Percentiles rank a stretch among this genome's conserved stretches.
Conservation (phyloP, 176 grass and related monocot genomes). For the Cocos nucifera region DNA sequence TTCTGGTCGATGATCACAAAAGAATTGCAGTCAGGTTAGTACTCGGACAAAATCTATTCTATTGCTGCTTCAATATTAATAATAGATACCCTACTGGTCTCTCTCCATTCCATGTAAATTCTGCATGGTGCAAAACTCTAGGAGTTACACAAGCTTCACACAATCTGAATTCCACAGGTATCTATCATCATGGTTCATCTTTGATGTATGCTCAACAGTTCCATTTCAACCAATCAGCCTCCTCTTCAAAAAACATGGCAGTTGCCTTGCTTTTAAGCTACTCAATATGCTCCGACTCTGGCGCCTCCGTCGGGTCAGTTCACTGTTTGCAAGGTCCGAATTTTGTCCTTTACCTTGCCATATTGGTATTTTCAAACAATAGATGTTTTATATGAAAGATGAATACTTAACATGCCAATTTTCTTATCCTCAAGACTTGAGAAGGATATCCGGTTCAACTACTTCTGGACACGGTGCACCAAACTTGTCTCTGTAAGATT, state of each 20-base stretch:
- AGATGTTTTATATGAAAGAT: too few relatives aligned
- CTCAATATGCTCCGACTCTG: conserved; percentile 53
- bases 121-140: too few relatives aligned
- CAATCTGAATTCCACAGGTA: conserved; percentile 28
- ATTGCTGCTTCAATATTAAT: background rate
- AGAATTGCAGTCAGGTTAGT: conserved; percentile 51
- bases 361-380: too few relatives aligned
- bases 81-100: background rate
- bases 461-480: conserved; percentile 54
- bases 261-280: conserved; percentile 38
- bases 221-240: conserved; percentile 51
- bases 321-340: conserved; percentile 47
- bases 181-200: conserved; percentile 62
- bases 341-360: background rate
- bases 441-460: conserved; percentile 77
- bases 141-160: too few relatives aligned
- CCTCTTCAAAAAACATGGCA: conserved; percentile 33
- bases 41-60: background rate
- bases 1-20: conserved; percentile 45
- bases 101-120: too few relatives aligned
- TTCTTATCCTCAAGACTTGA: conserved; percentile 39
- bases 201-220: conserved; percentile 51
- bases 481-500: conserved; percentile 53
- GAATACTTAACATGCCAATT: background rate
- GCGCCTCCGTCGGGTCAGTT: conserved; percentile 50